Evolutionary conservation across 495 filamentous ascomycete genomes (phyloP).

Genomic region (Lophiotrema nucula): DNA sequence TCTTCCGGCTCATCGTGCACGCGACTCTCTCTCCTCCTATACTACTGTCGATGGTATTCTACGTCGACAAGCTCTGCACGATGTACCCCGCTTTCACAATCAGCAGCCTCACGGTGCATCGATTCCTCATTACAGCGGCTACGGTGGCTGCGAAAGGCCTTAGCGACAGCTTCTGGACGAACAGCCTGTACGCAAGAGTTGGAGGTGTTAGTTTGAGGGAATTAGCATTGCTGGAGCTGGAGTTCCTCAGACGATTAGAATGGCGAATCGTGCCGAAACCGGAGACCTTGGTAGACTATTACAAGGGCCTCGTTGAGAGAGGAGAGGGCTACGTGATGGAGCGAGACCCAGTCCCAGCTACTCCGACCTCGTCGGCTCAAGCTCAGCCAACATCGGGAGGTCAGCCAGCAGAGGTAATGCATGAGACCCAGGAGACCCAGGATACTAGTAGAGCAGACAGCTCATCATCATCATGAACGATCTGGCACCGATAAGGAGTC

Average conservation of each 20-base stretch:
- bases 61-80: conserved; percentile 93
- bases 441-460: too few relatives aligned
- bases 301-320: conserved; percentile 76
- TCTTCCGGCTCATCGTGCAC: conserved; percentile 88
- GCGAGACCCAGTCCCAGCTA: conserved; percentile 11
- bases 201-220: conserved; percentile 87
- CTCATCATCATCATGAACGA: too few relatives aligned
- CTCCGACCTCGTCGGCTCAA: not conserved
- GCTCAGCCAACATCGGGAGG: not conserved
- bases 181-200: conserved; percentile 89
- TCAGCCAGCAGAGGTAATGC: too few relatives aligned
- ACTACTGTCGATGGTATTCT: conserved; percentile 99
- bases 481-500: too few relatives aligned
- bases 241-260: conserved; percentile 85
- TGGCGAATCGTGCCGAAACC: conserved; percentile 97
- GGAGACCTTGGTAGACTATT: conserved; percentile 90
- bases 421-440: too few relatives aligned
- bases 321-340: conserved; percentile 55
- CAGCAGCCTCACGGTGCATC: conserved; percentile 90
- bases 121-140: conserved; percentile 91
- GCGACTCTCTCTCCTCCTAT: conserved; percentile 91
- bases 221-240: conserved; percentile 87
- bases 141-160: conserved; percentile 95
- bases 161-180: conserved; percentile 96
- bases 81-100: conserved; percentile 92